A percentile compares a stretch with the other conserved stretches of the same genome.
Conservation (phyloP, 2,329 filamentous ascomycete species). For the Atkinsonella hypoxylon region DNA sequence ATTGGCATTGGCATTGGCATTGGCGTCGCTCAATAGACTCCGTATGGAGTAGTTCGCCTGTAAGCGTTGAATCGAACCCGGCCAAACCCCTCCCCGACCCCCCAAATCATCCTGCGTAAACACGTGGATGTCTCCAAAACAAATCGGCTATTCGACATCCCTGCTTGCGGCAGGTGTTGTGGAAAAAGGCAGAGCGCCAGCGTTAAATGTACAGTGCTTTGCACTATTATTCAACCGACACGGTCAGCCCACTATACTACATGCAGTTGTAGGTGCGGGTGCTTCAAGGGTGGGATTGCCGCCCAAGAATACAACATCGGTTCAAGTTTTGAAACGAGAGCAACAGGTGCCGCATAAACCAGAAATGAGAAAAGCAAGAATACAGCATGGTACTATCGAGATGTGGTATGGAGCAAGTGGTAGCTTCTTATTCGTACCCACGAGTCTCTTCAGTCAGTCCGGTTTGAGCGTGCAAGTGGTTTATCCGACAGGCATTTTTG, state of each 20-base stretch:
- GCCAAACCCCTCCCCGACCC: background rate
- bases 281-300: too few relatives aligned
- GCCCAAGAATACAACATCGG: too few relatives aligned
- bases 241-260: too few relatives aligned
- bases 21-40: background rate
- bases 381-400: too few relatives aligned
- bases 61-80: background rate
- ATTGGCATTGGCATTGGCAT: too few relatives aligned
- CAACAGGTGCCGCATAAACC: background rate
- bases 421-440: background rate
- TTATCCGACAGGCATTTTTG: background rate
- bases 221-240: too few relatives aligned
- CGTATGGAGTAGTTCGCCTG: background rate
- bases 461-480: background rate
- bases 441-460: background rate
- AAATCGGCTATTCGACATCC: background rate
- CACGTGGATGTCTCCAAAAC: background rate
- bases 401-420: background rate
- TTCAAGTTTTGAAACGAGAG: too few relatives aligned
- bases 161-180: background rate
- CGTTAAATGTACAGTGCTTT: too few relatives aligned
- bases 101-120: background rate
- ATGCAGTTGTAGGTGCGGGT: too few relatives aligned
- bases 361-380: background rate
- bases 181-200: too few relatives aligned